Percentiles rank a stretch among this genome's conserved stretches.
These are phyloP conservation scores for Hypoxylon fragiforme DNA, from an alignment of 495 filamentous ascomycete species.

Conservation along the genomic window DNA sequence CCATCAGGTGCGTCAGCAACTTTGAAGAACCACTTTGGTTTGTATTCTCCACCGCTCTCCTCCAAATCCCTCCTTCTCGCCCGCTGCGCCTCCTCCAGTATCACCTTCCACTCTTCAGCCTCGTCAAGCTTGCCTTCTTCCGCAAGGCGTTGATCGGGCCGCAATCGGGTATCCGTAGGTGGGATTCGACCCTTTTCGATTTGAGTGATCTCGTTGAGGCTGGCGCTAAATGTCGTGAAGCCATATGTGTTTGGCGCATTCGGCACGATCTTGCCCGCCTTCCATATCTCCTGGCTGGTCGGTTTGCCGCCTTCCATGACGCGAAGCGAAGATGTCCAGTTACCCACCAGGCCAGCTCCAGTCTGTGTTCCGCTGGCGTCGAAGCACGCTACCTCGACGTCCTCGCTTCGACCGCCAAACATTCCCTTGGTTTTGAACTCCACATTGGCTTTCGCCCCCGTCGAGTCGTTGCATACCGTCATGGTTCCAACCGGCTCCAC, in stretches of 20 bases:
- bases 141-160: constrained; percentile 89
- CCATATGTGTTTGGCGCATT: constrained; percentile 80
- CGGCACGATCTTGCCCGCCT: constrained; percentile 70
- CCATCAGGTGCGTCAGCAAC: constrained; percentile 57
- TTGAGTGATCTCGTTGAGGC: constrained; percentile 82
- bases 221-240: constrained; percentile 80
- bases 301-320: constrained; percentile 61
- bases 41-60: constrained; percentile 66
- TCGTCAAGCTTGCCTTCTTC: constrained; percentile 81
- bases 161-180: constrained; percentile 76
- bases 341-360: constrained; percentile 69
- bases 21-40: constrained; percentile 80
- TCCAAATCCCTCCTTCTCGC: constrained; percentile 75
- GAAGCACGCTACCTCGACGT: constrained; percentile 74
- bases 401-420: constrained; percentile 93
- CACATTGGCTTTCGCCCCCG: constrained; percentile 74
- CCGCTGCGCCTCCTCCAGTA: constrained; percentile 84
- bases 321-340: constrained; percentile 77
- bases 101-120: constrained; percentile 81
- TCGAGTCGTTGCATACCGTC: constrained; percentile 77
- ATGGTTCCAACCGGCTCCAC: constrained; percentile 91
- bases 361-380: constrained; percentile 63
- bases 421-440: constrained; percentile 93
- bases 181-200: constrained; percentile 75
- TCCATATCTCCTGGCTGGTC: constrained; percentile 71